phyloP scores from a whole-genome alignment of 768 basidiomycete genomes.

The Holtermannia corniformis region DNA sequence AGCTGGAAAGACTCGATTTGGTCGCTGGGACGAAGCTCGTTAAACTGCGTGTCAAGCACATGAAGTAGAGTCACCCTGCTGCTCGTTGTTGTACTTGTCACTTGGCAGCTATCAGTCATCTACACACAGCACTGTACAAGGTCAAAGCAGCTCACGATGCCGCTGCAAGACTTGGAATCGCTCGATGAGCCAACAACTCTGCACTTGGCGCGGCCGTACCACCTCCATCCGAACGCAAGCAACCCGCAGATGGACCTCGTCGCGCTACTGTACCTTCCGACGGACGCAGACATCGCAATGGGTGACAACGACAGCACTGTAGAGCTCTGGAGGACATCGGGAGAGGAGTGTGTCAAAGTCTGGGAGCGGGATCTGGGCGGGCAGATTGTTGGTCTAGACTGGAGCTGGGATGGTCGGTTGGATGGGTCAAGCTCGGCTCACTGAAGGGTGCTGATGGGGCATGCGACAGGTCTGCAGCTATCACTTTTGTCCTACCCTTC shows the following conservation, averaged over 20 bases:
- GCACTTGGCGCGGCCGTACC: not conserved
- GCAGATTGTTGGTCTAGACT: not conserved
- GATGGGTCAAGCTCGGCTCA: not conserved
- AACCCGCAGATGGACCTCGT: not conserved
- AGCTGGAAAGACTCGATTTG: too few relatives aligned
- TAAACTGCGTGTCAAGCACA: too few relatives aligned
- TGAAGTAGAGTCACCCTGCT: too few relatives aligned
- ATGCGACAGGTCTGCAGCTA: not conserved
- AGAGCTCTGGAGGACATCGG: not conserved
- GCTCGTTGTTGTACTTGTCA: too few relatives aligned
- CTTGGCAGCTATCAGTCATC: too few relatives aligned
- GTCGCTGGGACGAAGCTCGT: too few relatives aligned
- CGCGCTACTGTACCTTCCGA: not conserved
- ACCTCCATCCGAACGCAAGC: not conserved
- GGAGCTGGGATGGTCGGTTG: not conserved
- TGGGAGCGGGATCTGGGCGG: not conserved
- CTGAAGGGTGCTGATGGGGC: too few relatives aligned
- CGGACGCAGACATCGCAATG: not conserved
- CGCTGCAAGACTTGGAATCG: not conserved
- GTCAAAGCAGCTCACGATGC: too few relatives aligned
- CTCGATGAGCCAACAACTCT: not conserved
- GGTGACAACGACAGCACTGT: not conserved
- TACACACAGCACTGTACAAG: too few relatives aligned
- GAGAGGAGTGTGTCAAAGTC: not conserved
- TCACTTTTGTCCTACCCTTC: not conserved